Percentiles rank a stretch among this genome's conserved stretches.
Evolutionary conservation across 208 protist genomes (phyloP).

Genomic region (Wallacemonas collosoma): DNA sequence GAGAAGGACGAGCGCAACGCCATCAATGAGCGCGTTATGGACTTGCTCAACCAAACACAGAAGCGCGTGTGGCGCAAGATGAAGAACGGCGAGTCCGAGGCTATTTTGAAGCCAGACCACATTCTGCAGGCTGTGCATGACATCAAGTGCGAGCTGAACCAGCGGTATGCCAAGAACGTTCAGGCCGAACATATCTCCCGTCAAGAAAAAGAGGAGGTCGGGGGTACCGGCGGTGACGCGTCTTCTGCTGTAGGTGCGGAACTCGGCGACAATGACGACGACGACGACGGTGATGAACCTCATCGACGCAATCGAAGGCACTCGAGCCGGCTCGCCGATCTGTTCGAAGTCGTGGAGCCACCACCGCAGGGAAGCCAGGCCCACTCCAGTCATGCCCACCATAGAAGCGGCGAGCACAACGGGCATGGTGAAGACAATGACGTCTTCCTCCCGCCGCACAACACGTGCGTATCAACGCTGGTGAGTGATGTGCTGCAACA

Average conservation of each 20-base stretch:
- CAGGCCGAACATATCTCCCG: constrained; percentile 27
- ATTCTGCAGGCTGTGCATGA: constrained; percentile 55
- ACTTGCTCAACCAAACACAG: constrained; percentile 73
- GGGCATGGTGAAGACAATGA: constrained; percentile 12
- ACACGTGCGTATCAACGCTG: background rate
- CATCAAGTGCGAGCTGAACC: constrained; percentile 78
- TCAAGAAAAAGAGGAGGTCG: constrained; percentile 5
- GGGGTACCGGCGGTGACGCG: constrained; percentile 1
- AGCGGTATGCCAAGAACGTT: constrained; percentile 51
- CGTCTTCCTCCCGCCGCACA: constrained; percentile 20
- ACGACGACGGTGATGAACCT: constrained; percentile 17
- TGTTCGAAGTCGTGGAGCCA: constrained; percentile 12
- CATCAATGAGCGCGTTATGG: constrained; percentile 79
- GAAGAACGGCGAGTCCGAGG: constrained; percentile 53
- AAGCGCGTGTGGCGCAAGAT: constrained; percentile 73
- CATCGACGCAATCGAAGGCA: background rate
- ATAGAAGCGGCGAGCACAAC: background rate
- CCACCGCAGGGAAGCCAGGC: background rate
- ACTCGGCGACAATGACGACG: constrained; percentile 10
- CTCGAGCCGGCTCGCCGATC: background rate
- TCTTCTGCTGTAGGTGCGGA: no score
- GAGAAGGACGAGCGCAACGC: constrained; percentile 87
- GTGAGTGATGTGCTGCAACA: constrained; percentile 1
- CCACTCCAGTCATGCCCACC: background rate
- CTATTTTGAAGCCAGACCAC: constrained; percentile 55